Percentiles rank a stretch among this genome's conserved stretches.
Evolutionary conservation across 1,284 basidiomycete species (phyloP).

Genomic region (Anthracocystis walkeri): DNA sequence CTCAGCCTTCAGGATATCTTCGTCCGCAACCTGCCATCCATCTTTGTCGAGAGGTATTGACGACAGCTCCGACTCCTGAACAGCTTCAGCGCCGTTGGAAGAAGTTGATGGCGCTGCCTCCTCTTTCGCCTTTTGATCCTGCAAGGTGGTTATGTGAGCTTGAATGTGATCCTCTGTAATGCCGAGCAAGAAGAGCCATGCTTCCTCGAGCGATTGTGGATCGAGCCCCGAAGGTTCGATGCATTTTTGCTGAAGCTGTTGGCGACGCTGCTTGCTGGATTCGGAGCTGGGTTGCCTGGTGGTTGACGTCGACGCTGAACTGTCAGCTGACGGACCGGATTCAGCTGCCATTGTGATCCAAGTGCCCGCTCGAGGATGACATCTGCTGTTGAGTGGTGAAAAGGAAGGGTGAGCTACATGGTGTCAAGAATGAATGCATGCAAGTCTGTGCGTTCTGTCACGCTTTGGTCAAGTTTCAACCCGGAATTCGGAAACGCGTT

Average conservation of each 20-base stretch:
- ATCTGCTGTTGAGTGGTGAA: not conserved
- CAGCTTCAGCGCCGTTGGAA: not conserved
- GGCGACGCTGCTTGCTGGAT: constrained; percentile 7
- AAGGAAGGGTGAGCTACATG: not conserved
- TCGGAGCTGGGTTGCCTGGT: not conserved
- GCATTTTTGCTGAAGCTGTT: constrained; percentile 20
- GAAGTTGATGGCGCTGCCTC: not conserved
- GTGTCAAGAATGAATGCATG: no score
- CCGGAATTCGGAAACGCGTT: no score
- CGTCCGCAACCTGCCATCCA: constrained; percentile 46
- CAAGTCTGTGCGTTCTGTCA: not conserved
- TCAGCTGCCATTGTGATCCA: not conserved
- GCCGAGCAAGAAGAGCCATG: constrained; percentile 26
- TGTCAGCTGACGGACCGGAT: not conserved
- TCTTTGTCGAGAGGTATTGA: constrained; percentile 41
- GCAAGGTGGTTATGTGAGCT: not conserved
- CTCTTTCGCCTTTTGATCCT: not conserved
- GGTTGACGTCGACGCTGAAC: not conserved
- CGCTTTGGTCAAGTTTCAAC: no score
- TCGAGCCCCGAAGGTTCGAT: constrained; percentile 9
- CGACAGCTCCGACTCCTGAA: constrained; percentile 4
- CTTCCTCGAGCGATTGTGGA: not conserved
- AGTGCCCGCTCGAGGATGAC: not conserved
- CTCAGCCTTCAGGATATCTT: not conserved
- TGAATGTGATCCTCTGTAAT: constrained; percentile 12